Conservation (phyloP, 305 asterid species). For the Coffea humblotiana region DNA sequence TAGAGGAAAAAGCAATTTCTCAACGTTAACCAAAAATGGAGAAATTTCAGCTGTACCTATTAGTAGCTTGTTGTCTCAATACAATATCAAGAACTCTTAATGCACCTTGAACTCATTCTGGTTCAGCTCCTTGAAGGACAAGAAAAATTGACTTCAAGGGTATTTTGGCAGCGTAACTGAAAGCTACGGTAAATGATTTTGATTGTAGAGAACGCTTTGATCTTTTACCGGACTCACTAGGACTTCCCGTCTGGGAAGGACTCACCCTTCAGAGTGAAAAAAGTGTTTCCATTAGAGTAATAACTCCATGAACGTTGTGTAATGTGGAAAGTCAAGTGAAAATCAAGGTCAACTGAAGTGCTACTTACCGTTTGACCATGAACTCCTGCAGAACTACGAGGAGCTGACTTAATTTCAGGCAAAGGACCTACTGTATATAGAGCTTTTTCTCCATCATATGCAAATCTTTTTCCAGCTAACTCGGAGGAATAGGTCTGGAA, state of each 20-base stretch:
- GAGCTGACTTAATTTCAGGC: conserved; percentile 56
- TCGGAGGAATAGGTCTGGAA: conserved; percentile 73
- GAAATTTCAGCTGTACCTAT: conserved; percentile 41
- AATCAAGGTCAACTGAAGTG: conserved; percentile 7
- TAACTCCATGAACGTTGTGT: conserved; percentile 1
- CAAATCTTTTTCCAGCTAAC: conserved; percentile 64
- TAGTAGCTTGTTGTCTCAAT: conserved; percentile 86
- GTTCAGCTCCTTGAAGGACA: conserved; percentile 73
- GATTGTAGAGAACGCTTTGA: conserved; percentile 53
- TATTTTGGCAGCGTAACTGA: conserved; percentile 68
- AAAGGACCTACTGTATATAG: conserved; percentile 79
- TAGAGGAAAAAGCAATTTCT: not conserved
- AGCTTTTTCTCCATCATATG: conserved; percentile 79
- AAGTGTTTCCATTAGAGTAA: not conserved
- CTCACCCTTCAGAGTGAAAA: conserved; percentile 31
- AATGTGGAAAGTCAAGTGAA: conserved; percentile 5
- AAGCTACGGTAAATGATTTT: conserved; percentile 59
- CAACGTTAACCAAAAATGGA: not conserved
- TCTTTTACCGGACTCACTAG: conserved; percentile 55
- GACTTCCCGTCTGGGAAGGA: conserved; percentile 40
- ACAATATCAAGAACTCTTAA: conserved; percentile 75
- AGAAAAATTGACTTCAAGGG: conserved; percentile 54
- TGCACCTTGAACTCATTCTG: conserved; percentile 58
- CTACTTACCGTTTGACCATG: conserved; percentile 49
- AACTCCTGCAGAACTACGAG: conserved; percentile 73